Evolutionary conservation across 305 asterid species (phyloP).

Genomic region (Plantago rigida): DNA sequence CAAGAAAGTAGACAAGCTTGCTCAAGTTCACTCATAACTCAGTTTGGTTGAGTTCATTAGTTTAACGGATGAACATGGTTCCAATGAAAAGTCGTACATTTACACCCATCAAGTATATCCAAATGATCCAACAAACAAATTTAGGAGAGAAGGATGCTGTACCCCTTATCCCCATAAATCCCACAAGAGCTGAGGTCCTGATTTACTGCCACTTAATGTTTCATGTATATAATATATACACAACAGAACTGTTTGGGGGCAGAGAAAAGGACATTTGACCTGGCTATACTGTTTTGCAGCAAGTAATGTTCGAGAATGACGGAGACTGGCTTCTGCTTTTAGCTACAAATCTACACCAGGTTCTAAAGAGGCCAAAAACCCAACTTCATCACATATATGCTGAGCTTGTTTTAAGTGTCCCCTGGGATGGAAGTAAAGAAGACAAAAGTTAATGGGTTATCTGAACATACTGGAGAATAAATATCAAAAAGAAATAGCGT

Average conservation of each 20-base stretch:
- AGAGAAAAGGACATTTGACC: slow-evolving; percentile 32
- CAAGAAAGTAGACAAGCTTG: no score
- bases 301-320: slow-evolving; percentile 84
- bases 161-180: no score
- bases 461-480: slow-evolving; percentile 19
- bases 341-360: slow-evolving; percentile 90
- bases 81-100: no score
- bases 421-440: slow-evolving; percentile 37
- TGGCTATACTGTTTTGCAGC: slow-evolving; percentile 81
- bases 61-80: no score
- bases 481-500: slow-evolving; percentile 14
- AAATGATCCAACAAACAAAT: no score
- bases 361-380: slow-evolving; percentile 75
- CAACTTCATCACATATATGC: slow-evolving; percentile 68
- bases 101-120: no score
- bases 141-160: no score
- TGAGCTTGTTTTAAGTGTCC: slow-evolving; percentile 79
- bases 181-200: no score
- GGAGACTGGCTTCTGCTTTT: slow-evolving; percentile 74
- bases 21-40: no score
- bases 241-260: neutral
- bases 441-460: slow-evolving; percentile 23
- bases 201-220: no score
- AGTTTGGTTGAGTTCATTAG: no score
- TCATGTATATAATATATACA: neutral